These are phyloP conservation scores for Phytophthora tubulina DNA, from an alignment of 352 stramenopile species.

Conservation along the genomic window DNA sequence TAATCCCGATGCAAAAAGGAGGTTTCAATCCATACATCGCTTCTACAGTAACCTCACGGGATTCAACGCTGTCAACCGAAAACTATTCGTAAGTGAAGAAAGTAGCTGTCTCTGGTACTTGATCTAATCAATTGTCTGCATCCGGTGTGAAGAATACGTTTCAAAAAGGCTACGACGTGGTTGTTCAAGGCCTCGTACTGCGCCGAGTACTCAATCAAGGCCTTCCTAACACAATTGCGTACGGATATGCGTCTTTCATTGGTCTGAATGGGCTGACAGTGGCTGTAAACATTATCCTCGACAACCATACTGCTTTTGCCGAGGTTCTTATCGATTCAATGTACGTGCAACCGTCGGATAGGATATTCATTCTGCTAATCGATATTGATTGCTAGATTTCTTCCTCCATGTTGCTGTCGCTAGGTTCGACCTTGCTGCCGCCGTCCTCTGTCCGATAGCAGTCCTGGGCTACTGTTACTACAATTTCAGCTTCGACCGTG, in stretches of 20 bases:
- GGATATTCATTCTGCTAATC: not conserved
- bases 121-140: not conserved
- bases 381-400: not conserved
- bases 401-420: not conserved
- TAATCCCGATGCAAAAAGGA: not conserved
- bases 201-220: constrained; percentile 28
- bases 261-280: constrained; percentile 34
- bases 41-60: constrained; percentile 34
- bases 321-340: constrained; percentile 49
- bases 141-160: constrained; percentile 29
- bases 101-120: not conserved
- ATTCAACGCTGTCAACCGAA: constrained; percentile 33
- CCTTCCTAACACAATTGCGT: constrained; percentile 28
- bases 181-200: constrained; percentile 36
- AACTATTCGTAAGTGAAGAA: constrained; percentile 30
- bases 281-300: constrained; percentile 21
- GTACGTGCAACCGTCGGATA: constrained; percentile 12
- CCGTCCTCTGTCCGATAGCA: constrained; percentile 39
- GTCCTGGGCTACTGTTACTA: constrained; percentile 35
- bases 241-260: constrained; percentile 33
- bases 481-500: constrained; percentile 43
- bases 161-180: constrained; percentile 37
- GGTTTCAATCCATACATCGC: not conserved
- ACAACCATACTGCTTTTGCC: constrained; percentile 30
- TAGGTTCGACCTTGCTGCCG: constrained; percentile 49